Base-by-base conservation (phyloP, 1,284 basidiomycete genomes). In the Wallemia hederae region DNA sequence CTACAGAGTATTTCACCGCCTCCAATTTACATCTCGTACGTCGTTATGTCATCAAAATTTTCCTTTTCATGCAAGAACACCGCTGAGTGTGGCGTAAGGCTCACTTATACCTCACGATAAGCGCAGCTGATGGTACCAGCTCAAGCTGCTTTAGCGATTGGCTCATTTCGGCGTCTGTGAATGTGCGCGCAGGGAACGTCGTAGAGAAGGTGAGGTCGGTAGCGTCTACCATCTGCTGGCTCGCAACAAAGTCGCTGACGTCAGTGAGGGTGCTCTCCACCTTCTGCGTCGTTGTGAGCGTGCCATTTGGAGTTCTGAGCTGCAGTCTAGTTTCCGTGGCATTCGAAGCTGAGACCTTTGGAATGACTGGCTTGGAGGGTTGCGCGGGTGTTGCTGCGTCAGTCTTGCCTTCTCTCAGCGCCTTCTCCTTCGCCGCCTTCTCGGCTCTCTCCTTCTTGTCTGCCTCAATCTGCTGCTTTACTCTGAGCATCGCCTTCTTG, bases 401-500 rank as follows among this genome's bases (percentile, higher is more conserved):
- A 59, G 1, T 61, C 69, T 70, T 66, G 19, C 85, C 89, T 58
- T 89, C 85, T 34, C 89, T 78, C 14, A 88, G 69, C 0, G 86
- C 87, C 70, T 92, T 94, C 71, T 92, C 90, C 28, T 80, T 75
- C 0, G 87, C 87, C 1, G 81, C 76, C 67, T 85, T 89, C 67
- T 85, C 87, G 0, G 85, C 85, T n/a, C 90, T 79, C 25, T 79
- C 81, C 61, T 78, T 78, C 73, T 88, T 94, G 74, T 94, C 90
- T 0, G 82, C 84, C 70, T 92, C 90, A 65, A 96, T 94, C 70
- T 92, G 87, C 0, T 83, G 85, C 68, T 86, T 87, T 66, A 92
- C 75, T 1, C 83, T 83, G 1, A 84, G 85, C 63, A 75, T 80
- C 1, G 87, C 89, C 68, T 80, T 81, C 27, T 79, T 80, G 60